Evolutionary conservation across 306 rosid species (phyloP).

Genomic region (Cucurbita ficifolia): DNA sequence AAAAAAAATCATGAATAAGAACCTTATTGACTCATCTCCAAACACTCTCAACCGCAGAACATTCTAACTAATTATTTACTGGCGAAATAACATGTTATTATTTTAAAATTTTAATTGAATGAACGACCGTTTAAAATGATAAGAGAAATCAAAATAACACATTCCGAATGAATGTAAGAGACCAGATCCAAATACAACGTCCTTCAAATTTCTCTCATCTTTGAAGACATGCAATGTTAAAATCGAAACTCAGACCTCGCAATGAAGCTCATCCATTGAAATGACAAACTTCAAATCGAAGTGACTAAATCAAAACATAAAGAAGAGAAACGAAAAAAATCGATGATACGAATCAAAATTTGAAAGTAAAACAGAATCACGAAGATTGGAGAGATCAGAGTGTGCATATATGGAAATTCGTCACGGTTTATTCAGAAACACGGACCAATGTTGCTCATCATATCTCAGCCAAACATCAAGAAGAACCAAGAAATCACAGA

Average conservation of each 20-base stretch:
- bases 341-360: not conserved
- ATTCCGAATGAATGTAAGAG: too few species aligned
- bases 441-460: conserved; percentile 8
- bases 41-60: too few species aligned
- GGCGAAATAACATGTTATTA: too few species aligned
- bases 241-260: not conserved
- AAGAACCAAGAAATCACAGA: not conserved
- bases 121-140: too few species aligned
- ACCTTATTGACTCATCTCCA: too few species aligned
- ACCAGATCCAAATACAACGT: too few species aligned
- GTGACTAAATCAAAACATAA: not conserved
- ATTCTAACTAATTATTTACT: too few species aligned
- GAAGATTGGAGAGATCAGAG: conserved; percentile 4
- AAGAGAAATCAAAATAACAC: too few species aligned
- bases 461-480: conserved; percentile 1
- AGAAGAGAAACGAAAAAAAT: not conserved
- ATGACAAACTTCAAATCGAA: too few species aligned
- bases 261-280: too few species aligned
- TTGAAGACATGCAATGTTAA: not conserved
- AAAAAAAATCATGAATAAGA: too few species aligned
- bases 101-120: too few species aligned
- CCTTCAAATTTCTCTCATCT: not conserved
- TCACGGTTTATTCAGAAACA: conserved; percentile 14
- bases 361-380: not conserved
- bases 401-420: conserved; percentile 5